Conservation (phyloP, 805 yeast species). For the Lachancea cidri region DNA sequence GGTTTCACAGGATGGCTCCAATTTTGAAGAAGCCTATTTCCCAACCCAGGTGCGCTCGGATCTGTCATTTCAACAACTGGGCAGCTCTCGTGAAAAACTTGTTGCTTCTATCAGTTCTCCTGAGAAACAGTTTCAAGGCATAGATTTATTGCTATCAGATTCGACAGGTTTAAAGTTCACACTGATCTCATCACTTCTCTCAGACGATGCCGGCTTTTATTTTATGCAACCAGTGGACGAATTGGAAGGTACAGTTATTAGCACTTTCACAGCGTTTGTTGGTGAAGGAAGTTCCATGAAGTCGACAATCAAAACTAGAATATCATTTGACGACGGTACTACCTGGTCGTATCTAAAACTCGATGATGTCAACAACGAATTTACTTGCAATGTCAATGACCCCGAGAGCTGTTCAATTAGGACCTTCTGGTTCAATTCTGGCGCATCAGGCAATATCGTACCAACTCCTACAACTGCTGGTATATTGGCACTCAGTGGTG, state of each 20-base stretch:
- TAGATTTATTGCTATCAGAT: conserved; percentile 25
- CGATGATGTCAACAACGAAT: conserved; percentile 37
- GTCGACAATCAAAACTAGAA: conserved; percentile 28
- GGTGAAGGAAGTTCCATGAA: neutral
- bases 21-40: conserved; percentile 38
- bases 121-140: conserved; percentile 11
- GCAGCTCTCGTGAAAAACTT: conserved; percentile 27
- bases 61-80: conserved; percentile 19
- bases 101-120: conserved; percentile 13
- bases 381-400: conserved; percentile 26
- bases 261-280: neutral
- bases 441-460: neutral
- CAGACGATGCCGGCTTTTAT: conserved; percentile 4
- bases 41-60: conserved; percentile 41
- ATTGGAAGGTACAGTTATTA: conserved; percentile 1
- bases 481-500: conserved; percentile 28
- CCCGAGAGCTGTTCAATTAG: conserved; percentile 48
- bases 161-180: conserved; percentile 29
- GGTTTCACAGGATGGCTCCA: conserved; percentile 45
- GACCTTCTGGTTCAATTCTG: conserved; percentile 21
- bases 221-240: neutral
- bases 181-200: neutral
- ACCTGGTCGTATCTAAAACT: conserved; percentile 47
- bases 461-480: conserved; percentile 41
- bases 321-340: conserved; percentile 49